A percentile compares a stretch with the other conserved stretches of the same genome.
Evolutionary conservation across 1,284 basidiomycete genomes (phyloP).

Genomic region (Puccinia triticina): DNA sequence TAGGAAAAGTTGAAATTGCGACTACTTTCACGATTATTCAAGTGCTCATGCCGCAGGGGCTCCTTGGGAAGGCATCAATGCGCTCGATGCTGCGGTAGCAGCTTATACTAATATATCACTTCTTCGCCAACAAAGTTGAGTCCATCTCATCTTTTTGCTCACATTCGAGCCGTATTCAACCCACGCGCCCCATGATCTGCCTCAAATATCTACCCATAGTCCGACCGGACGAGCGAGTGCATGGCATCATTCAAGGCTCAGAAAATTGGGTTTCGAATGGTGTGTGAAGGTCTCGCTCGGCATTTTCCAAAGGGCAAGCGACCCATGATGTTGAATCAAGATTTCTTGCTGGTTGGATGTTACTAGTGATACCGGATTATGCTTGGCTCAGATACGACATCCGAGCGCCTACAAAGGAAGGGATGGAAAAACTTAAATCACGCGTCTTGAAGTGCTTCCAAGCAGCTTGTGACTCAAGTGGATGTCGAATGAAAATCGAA

Average conservation of each 20-base stretch:
- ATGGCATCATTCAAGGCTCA: constrained; percentile 61
- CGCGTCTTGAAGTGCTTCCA: constrained; percentile 60
- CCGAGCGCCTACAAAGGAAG: constrained; percentile 58
- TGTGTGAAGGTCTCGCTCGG: constrained; percentile 36
- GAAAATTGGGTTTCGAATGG: constrained; percentile 58
- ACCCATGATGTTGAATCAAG: too few species aligned
- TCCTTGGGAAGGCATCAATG: constrained; percentile 82
- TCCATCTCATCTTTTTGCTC: constrained; percentile 65
- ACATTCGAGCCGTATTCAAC: neutral
- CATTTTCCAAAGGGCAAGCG: neutral
- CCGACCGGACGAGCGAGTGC: constrained; percentile 58
- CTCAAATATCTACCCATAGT: neutral
- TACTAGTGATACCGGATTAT: constrained; percentile 60
- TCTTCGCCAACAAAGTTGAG: constrained; percentile 72
- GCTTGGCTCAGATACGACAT: constrained; percentile 59
- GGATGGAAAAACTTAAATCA: constrained; percentile 55
- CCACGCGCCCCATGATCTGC: neutral
- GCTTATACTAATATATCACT: constrained; percentile 75
- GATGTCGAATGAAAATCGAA: constrained; percentile 58
- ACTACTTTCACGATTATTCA: neutral
- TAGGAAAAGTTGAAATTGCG: too few species aligned
- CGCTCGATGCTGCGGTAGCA: constrained; percentile 78
- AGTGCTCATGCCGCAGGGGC: constrained; percentile 61
- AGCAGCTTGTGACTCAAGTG: constrained; percentile 60
- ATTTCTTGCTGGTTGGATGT: constrained; percentile 12